Percentiles rank a stretch among this genome's conserved stretches.
Evolutionary conservation across 164 flowering plant species (phyloP).

Genomic region (Annona cherimola): DNA sequence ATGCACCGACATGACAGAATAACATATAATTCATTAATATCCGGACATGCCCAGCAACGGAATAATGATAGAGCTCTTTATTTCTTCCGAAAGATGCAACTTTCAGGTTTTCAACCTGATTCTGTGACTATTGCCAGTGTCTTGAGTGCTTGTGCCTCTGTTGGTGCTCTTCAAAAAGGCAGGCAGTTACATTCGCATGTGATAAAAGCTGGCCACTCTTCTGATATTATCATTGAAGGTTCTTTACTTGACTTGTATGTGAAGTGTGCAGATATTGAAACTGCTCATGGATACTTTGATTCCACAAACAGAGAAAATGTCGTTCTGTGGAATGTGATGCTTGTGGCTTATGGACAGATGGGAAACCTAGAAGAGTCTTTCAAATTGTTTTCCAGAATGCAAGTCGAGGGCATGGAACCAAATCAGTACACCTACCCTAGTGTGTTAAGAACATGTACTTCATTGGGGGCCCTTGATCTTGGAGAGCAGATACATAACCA

Average conservation of each 20-base stretch:
- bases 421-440: conserved; percentile 32
- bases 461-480: conserved; percentile 25
- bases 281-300: conserved; percentile 21
- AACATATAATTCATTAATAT: conserved; percentile 28
- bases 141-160: conserved; percentile 22
- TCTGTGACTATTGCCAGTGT: conserved; percentile 25
- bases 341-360: conserved; percentile 27
- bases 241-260: conserved; percentile 29
- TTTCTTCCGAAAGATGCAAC: conserved; percentile 23
- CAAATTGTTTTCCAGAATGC: conserved; percentile 24
- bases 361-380: conserved; percentile 20
- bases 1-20: conserved; percentile 19
- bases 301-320: conserved; percentile 20
- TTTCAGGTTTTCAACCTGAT: conserved; percentile 22
- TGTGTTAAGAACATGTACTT: conserved; percentile 28
- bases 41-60: conserved; percentile 23
- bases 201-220: conserved; percentile 17
- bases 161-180: conserved; percentile 20
- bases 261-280: conserved; percentile 19
- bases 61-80: conserved; percentile 20
- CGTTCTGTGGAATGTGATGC: conserved; percentile 32
- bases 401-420: conserved; percentile 17
- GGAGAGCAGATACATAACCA: conserved; percentile 32
- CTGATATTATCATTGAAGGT: conserved; percentile 26
- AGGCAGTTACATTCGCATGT: conserved; percentile 21